Evolutionary conservation across 2,329 filamentous ascomycete genomes (phyloP).

Genomic region (Polychaeton citri): DNA sequence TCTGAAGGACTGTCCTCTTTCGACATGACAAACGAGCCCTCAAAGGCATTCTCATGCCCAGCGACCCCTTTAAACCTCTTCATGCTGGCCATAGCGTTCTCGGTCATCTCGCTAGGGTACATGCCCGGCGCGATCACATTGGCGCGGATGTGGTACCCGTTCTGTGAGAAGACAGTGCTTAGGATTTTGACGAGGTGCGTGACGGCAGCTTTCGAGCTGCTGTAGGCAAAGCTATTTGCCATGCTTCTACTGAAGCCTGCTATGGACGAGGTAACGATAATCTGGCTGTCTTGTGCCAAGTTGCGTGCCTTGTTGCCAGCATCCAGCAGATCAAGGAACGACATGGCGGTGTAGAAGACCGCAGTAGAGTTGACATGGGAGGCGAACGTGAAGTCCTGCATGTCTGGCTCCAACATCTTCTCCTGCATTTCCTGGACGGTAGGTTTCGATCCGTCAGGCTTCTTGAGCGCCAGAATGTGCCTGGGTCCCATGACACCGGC

Average conservation of each 20-base stretch:
- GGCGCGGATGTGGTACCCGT: constrained; percentile 31
- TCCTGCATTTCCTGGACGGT: constrained; percentile 12
- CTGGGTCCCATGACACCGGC: constrained; percentile 19
- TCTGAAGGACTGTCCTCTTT: constrained; percentile 40
- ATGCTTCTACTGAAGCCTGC: constrained; percentile 29
- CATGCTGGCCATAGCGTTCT: constrained; percentile 5
- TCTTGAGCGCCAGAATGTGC: constrained; percentile 5
- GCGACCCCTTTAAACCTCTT: constrained; percentile 8
- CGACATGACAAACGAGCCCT: constrained; percentile 41
- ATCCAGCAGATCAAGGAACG: constrained; percentile 29
- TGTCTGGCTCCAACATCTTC: constrained; percentile 9
- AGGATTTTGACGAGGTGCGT: constrained; percentile 38
- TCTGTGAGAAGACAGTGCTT: constrained; percentile 26
- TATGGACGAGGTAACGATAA: constrained; percentile 35
- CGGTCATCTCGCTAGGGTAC: constrained; percentile 19
- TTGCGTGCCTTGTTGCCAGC: constrained; percentile 28
- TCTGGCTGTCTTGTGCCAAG: constrained; percentile 25
- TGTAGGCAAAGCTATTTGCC: constrained; percentile 31
- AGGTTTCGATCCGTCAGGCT: constrained; percentile 5
- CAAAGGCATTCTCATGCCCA: constrained; percentile 14
- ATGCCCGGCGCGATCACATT: constrained; percentile 38
- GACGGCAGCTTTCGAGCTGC: constrained; percentile 32
- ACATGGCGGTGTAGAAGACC: constrained; percentile 26
- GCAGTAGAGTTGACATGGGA: constrained; percentile 25
- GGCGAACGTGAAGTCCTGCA: constrained; percentile 22